Evolutionary conservation across 768 basidiomycete species (phyloP), one percentile per base, ranked within the genome.

Genomic region (Cystofilobasidium ferigula): DNA sequence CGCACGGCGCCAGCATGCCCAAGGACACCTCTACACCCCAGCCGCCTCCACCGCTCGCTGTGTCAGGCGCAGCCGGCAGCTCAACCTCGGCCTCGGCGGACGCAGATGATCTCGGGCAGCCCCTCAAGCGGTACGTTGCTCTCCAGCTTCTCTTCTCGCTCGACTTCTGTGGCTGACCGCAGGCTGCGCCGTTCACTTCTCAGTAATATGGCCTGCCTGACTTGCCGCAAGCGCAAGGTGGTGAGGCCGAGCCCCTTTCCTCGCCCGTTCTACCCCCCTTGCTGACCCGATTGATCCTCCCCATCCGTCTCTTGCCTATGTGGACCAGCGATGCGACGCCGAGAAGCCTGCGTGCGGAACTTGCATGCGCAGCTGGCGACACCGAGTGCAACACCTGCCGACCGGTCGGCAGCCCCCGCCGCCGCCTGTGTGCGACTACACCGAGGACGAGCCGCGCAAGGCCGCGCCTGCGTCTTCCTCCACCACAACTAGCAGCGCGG

Each of bases 271-370:
- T 24, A 12, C 24, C 5, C 14, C 48, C 8, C 48, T 3, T 32
- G 7, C 48, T 53, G 48, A 53, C 24, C 26, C 14, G 20, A 13
- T 53, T 3, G 26, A 13, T 24, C 6, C 10, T 36, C 5, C 57
- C 35, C 57, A 3, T n/a, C 20, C 56, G 32, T n/a, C 57, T 40
- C 26, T 20, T 26, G 22, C 20, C 57, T 59, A 26, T 16, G 26
- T n/a, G n/a, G n/a, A n/a, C n/a, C 57, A 59, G 57, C 35, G 36
- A 7, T 59, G 58, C 36, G 36, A 38, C 36, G 58, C 58, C 36
- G 58, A 59, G 58, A 59, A 59, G 58, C 58, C 58, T 3, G 58
- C 58, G 18, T 59, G 58, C 28, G 35, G 16, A 22, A 59, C 58
- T 16, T 59, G 58, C 58, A 12, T 59, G n/a, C 36, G 58, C 3